phyloP scores from a whole-genome alignment of 2,329 filamentous ascomycete species.

The Diaporthe humulicola region DNA sequence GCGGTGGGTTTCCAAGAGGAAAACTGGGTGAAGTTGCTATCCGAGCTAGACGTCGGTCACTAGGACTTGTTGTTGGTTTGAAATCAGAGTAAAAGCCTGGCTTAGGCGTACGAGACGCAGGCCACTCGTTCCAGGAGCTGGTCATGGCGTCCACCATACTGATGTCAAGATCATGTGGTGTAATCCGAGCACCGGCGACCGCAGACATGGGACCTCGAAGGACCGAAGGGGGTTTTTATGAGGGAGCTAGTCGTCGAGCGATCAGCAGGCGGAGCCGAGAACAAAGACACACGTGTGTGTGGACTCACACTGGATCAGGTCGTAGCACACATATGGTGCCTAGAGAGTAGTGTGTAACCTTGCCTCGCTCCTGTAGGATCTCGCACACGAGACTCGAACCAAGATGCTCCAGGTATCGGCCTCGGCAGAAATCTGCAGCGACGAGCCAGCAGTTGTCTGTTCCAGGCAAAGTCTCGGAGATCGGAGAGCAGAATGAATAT shows the following conservation, averaged over 20 bases:
- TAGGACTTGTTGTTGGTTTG: neutral
- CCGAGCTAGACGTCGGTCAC: constrained; percentile 1
- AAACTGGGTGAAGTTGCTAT: constrained; percentile 24
- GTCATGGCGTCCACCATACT: constrained; percentile 53
- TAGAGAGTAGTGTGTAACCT: constrained; percentile 28
- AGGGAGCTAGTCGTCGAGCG: neutral
- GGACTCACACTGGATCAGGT: constrained; percentile 15
- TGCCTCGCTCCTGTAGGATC: constrained; percentile 8
- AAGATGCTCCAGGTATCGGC: neutral
- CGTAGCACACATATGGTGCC: constrained; percentile 11
- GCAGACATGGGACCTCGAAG: constrained; percentile 49
- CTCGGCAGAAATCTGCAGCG: constrained; percentile 17
- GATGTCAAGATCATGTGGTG: constrained; percentile 48
- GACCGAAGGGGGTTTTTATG: constrained; percentile 36
- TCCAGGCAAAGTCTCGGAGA: constrained; percentile 15
- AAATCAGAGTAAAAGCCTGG: constrained; percentile 38
- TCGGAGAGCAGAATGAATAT: constrained; percentile 5
- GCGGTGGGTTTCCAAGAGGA: neutral
- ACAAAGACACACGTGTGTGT: neutral
- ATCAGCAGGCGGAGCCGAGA: constrained; percentile 34
- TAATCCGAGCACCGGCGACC: constrained; percentile 44
- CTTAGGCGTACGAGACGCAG: constrained; percentile 46
- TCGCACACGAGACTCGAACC: constrained; percentile 3
- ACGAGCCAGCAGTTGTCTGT: neutral
- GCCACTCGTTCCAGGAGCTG: constrained; percentile 50